Evolutionary conservation across 2,329 filamentous ascomycete species (phyloP).

Genomic region (Apiospora sp.): DNA sequence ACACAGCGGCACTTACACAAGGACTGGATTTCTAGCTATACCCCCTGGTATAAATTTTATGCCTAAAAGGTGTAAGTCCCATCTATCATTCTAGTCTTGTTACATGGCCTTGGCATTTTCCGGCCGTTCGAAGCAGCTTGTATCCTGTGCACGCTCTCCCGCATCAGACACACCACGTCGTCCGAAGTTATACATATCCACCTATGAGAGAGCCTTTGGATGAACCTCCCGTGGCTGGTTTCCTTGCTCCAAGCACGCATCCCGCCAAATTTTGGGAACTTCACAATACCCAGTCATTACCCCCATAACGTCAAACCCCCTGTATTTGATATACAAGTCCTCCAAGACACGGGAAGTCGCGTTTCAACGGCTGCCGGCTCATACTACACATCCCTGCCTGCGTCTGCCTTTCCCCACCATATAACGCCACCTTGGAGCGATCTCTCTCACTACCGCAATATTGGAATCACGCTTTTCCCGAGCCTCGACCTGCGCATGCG

Average conservation of each 20-base stretch:
- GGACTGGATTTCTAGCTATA: neutral
- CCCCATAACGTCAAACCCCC: slow-evolving; percentile 1
- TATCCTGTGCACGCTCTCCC: slow-evolving; percentile 8
- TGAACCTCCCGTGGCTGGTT: slow-evolving; percentile 11
- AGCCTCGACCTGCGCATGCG: slow-evolving; percentile 5
- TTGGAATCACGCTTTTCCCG: slow-evolving; percentile 12
- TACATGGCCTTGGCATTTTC: slow-evolving; percentile 4
- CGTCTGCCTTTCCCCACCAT: slow-evolving; percentile 21
- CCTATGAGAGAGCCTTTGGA: slow-evolving; percentile 3
- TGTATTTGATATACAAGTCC: slow-evolving; percentile 7
- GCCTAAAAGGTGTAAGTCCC: neutral
- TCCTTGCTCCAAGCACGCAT: neutral
- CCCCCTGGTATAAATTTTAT: neutral
- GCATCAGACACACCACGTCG: slow-evolving; percentile 9
- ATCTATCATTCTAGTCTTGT: slow-evolving; percentile 15
- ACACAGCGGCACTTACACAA: slow-evolving; percentile 10
- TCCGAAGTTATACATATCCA: slow-evolving; percentile 17
- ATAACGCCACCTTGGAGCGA: slow-evolving; percentile 21
- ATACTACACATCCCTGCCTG: slow-evolving; percentile 15
- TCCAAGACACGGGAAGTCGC: slow-evolving; percentile 24
- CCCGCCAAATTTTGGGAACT: neutral
- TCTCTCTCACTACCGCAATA: slow-evolving; percentile 20
- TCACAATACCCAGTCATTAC: slow-evolving; percentile 5
- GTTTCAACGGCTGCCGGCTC: slow-evolving; percentile 24
- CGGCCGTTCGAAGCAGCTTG: slow-evolving; percentile 13